A percentile compares a stretch with the other conserved stretches of the same genome.
Conservation (phyloP, 1,284 basidiomycete species). For the Phenoliferia sp. region DNA sequence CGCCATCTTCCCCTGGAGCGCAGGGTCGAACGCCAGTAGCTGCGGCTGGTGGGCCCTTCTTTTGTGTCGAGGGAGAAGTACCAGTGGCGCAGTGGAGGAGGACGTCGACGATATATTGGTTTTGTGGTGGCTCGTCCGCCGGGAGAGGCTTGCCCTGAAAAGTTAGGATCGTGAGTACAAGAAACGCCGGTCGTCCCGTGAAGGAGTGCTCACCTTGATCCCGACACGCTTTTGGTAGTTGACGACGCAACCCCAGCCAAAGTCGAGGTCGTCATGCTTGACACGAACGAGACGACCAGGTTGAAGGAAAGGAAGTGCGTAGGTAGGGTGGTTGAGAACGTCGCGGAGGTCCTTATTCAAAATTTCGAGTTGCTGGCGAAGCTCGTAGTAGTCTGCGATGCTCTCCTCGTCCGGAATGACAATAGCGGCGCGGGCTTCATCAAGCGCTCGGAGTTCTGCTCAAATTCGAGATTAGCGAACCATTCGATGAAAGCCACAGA, state of each 20-base stretch:
- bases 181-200: neutral
- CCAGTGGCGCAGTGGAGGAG: constrained; percentile 74
- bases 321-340: constrained; percentile 91
- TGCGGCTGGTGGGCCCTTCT: constrained; percentile 40
- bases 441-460: constrained; percentile 69
- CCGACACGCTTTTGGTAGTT: constrained; percentile 76
- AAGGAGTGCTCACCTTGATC: constrained; percentile 27
- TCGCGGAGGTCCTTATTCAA: constrained; percentile 79
- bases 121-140: constrained; percentile 71
- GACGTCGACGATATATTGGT: constrained; percentile 92
- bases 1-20: constrained; percentile 58
- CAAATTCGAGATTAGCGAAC: neutral
- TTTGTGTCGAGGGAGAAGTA: constrained; percentile 59
- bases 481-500: neutral
- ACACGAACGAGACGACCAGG: constrained; percentile 85
- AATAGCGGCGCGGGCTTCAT: constrained; percentile 62
- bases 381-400: constrained; percentile 86
- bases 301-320: constrained; percentile 88
- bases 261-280: constrained; percentile 79
- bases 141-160: constrained; percentile 43
- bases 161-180: neutral
- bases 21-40: constrained; percentile 73
- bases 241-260: constrained; percentile 92
- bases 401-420: constrained; percentile 75
- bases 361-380: constrained; percentile 83